Evolutionary conservation across 2,329 filamentous ascomycete genomes (phyloP), one percentile per base, ranked within the genome.

Genomic region (Pseudogymnoascus sp.): DNA sequence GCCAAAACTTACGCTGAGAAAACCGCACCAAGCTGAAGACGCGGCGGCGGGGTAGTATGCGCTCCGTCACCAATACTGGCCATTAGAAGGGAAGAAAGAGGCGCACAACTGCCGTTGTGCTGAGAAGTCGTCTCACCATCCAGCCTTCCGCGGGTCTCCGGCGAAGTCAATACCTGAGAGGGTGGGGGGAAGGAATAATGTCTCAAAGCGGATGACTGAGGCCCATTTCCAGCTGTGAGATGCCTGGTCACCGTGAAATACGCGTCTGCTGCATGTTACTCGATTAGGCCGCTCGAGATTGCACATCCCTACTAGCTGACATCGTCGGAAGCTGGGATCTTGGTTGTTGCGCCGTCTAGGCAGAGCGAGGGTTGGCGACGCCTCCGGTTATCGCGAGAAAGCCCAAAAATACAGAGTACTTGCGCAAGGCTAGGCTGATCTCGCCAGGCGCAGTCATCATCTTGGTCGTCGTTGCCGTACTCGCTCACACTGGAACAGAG

Each of bases 101-200:
- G 50, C 50, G 50, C 29, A 56, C 50, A 56, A 56, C 50, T 56
- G 50, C 50, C 50, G 50, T 56, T 33, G 17, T 29, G 50, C 29
- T 56, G 29, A 53, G 46, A 2, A 56, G 29, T 56, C 50, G 50
- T 56, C 50, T 56, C 50, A 56, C 50, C 15, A 56, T 9, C 50
- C 50, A 33, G 50, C 29, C 50, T 56, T 56, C 50, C 50, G 50
- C 29, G 50, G 50, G 29, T 13, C 50, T 56, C 29, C 29, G 50
- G 29, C 50, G 50, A 56, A 33, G n/a, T 56, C 50, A 19, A 33
- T 26, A 46, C 33, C 46, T 56, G 2, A 56, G 46, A 33, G 46
- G 46, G 46, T 56, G 50, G 50, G 50, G 50, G 50, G 50, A 56
- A 56, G 50, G 50, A 56, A 56, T 19, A 56, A 56, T 56, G 50